Base-by-base conservation (phyloP, 2,329 filamentous ascomycete species). In the Didymella segeticola region DNA sequence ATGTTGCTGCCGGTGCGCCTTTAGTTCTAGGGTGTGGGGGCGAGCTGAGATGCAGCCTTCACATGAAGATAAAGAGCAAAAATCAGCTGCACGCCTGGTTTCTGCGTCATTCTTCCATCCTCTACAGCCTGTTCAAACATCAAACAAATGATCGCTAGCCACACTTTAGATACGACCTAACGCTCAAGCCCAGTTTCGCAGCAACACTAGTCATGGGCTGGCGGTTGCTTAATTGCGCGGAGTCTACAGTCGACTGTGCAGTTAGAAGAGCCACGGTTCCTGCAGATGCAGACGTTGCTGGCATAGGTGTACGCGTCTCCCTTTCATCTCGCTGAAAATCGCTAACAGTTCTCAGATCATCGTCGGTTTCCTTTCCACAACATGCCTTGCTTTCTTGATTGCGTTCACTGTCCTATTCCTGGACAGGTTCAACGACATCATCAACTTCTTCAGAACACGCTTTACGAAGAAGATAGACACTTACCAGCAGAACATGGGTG, bases 261-360 rank as follows among this genome's bases (percentile, higher is more conserved):
- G 22, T 30, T 17, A 50, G 37, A 6, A 58, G 60, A 15, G 50
- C 63, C 22, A 34, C 12, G 9, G 60, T 71, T 2, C 34, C 53
- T 2, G 66, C 68, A 15, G 66, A 71, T 55, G 61, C 68, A 15
- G 68, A 71, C 55, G 64, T 71, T 27, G 68, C 68, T 45, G 68
- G 68, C 7, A 57, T 69, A 14, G 68, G 68, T 2, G 68, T 70
- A 58, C 17, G 62, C 27, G 10, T 11, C n/a, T 11, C 15, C 10
- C 9, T 8, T 11, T 8, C 27, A 14, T 14, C 3, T 10, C 5
- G 8, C 9, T 6, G 14, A 7, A 2, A n/a, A 17, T 11, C 38
- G 43, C 58, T 61, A 31, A 60, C 38, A 12, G 5, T 5, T 11
- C 3, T 9, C 23, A 68, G 68, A 59, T 71, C 23, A 62, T 71